A percentile compares a stretch with the other conserved stretches of the same genome.
phyloP scores from a whole-genome alignment of 179 eudicot genomes.

The Sideroxylon spinosum region DNA sequence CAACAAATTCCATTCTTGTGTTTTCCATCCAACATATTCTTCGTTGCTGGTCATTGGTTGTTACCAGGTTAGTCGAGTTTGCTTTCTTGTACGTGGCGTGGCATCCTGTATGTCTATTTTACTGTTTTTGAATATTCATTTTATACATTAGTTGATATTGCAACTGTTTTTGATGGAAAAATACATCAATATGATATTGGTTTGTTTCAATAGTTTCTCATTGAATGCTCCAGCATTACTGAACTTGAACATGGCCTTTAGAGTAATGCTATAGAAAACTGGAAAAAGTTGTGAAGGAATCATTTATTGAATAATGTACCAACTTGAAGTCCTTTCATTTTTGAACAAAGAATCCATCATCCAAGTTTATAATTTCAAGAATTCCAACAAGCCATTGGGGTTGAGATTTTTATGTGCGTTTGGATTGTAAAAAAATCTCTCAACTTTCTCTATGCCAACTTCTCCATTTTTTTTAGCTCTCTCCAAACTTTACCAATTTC shows the following conservation, averaged over 20 bases:
- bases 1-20: constrained; percentile 80
- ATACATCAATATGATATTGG: background rate
- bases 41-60: constrained; percentile 82
- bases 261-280: background rate
- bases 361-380: background rate
- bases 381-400: background rate
- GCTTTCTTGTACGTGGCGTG: background rate
- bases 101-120: background rate
- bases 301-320: background rate
- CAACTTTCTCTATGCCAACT: too few relatives aligned
- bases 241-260: constrained; percentile 1
- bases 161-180: background rate
- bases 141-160: background rate
- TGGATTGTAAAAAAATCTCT: too few relatives aligned
- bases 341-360: background rate
- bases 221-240: background rate
- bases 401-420: background rate
- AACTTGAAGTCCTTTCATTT: too few relatives aligned
- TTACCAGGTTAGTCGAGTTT: constrained; percentile 57
- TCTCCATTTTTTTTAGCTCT: too few relatives aligned
- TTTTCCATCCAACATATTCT: constrained; percentile 75
- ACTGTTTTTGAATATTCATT: background rate
- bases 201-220: background rate
- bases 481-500: too few relatives aligned
- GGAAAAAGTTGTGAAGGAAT: background rate